phyloP scores from a whole-genome alignment of 169 alveolate species.

The Plasmodium fragile region DNA sequence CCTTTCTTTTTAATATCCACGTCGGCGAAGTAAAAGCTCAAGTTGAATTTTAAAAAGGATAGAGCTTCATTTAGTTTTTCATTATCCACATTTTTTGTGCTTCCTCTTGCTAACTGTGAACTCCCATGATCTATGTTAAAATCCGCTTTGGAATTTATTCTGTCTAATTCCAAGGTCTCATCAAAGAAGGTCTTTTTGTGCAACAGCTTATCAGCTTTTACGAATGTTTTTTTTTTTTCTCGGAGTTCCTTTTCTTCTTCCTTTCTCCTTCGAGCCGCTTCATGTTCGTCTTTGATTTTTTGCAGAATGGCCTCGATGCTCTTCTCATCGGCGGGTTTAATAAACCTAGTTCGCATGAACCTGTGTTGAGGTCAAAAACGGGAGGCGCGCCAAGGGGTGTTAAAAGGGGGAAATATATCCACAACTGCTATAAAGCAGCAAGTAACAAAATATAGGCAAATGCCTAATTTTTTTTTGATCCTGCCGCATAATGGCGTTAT shows the following conservation, averaged over 20 bases:
- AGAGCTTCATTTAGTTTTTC: constrained; percentile 57
- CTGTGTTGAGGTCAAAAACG: neutral
- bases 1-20: constrained; percentile 58
- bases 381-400: neutral
- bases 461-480: neutral
- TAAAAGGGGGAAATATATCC: no score
- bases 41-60: constrained; percentile 17
- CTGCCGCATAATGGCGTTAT: neutral
- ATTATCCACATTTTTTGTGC: constrained; percentile 33
- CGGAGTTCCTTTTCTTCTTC: constrained; percentile 34
- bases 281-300: constrained; percentile 64
- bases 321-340: constrained; percentile 23
- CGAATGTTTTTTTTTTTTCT: constrained; percentile 22
- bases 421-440: no score
- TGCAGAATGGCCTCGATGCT: constrained; percentile 18
- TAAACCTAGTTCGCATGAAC: constrained; percentile 56
- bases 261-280: constrained; percentile 14
- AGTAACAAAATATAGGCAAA: neutral
- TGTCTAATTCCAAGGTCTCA: constrained; percentile 48
- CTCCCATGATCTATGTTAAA: constrained; percentile 10
- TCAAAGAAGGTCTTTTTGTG: constrained; percentile 44
- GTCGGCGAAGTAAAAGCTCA: constrained; percentile 29
- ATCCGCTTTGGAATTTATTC: constrained; percentile 41
- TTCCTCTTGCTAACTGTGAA: neutral
- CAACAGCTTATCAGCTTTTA: constrained; percentile 28